Conservation (phyloP, 805 yeast genomes). For the Danielia reshetovae region DNA sequence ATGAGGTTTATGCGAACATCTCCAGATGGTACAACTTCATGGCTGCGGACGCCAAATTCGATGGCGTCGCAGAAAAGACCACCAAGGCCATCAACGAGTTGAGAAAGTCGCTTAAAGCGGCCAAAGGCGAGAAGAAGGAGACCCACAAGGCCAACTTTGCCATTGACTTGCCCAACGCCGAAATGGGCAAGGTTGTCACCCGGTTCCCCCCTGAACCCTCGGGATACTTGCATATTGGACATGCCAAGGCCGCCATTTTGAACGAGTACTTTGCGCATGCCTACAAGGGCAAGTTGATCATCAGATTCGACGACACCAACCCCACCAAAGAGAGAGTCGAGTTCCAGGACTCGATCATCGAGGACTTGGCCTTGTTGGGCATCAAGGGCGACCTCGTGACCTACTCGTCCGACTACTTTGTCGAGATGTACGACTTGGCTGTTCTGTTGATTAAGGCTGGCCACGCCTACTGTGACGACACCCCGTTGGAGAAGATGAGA, state of each 20-base stretch:
- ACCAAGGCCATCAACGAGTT: conserved; percentile 67
- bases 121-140: conserved; percentile 66
- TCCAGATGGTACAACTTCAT: conserved; percentile 92
- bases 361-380: conserved; percentile 86
- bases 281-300: conserved; percentile 93
- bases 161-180: conserved; percentile 88
- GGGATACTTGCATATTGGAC: conserved; percentile 98
- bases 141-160: conserved; percentile 92
- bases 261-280: conserved; percentile 95
- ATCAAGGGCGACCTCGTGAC: conserved; percentile 88
- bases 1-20: conserved; percentile 76
- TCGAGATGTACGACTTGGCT: conserved; percentile 84
- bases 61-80: conserved; percentile 56
- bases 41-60: conserved; percentile 55
- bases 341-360: conserved; percentile 89
- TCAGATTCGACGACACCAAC: conserved; percentile 97
- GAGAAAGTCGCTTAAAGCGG: conserved; percentile 59
- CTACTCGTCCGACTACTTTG: conserved; percentile 91
- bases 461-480: conserved; percentile 96
- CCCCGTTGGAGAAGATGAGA: conserved; percentile 92
- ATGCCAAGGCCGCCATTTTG: conserved; percentile 95
- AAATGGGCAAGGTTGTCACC: conserved; percentile 92
- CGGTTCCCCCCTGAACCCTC: conserved; percentile 99
- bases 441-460: conserved; percentile 89
- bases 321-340: conserved; percentile 96